phyloP scores from a whole-genome alignment of 2,329 filamentous ascomycete species.

The Leptoxyphium fumago region DNA sequence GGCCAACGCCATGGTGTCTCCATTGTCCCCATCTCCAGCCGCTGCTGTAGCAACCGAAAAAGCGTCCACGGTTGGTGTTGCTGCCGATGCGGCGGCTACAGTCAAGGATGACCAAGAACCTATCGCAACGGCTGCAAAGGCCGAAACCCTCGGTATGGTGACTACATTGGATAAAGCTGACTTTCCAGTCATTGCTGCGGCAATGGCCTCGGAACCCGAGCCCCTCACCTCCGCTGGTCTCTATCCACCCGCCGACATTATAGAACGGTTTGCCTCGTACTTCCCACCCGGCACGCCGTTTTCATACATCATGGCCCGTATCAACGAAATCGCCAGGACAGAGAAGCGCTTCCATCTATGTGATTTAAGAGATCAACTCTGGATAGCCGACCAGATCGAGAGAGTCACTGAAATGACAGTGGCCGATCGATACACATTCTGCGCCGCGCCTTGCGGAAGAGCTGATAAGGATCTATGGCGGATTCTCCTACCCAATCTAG shows the following conservation, averaged over 20 bases:
- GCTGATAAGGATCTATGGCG: conserved; percentile 32
- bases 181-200: conserved; percentile 43
- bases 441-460: conserved; percentile 52
- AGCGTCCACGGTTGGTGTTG: background rate
- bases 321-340: conserved; percentile 53
- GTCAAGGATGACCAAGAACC: background rate
- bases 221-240: conserved; percentile 60
- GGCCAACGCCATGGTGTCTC: conserved; percentile 10
- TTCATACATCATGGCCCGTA: conserved; percentile 62
- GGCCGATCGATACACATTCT: conserved; percentile 60
- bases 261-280: conserved; percentile 65
- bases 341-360: conserved; percentile 59
- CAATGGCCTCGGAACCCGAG: conserved; percentile 48
- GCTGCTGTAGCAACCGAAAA: conserved; percentile 1
- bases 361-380: conserved; percentile 44
- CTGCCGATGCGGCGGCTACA: background rate
- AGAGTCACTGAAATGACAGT: conserved; percentile 50
- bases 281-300: conserved; percentile 72
- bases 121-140: background rate
- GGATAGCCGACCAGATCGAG: conserved; percentile 62
- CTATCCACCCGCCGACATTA: conserved; percentile 52
- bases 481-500: conserved; percentile 46
- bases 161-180: conserved; percentile 64
- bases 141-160: conserved; percentile 47
- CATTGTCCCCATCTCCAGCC: background rate